A percentile compares a stretch with the other conserved stretches of the same genome.
phyloP scores from a whole-genome alignment of 1,284 basidiomycete species.

The Lentinus polychrous region DNA sequence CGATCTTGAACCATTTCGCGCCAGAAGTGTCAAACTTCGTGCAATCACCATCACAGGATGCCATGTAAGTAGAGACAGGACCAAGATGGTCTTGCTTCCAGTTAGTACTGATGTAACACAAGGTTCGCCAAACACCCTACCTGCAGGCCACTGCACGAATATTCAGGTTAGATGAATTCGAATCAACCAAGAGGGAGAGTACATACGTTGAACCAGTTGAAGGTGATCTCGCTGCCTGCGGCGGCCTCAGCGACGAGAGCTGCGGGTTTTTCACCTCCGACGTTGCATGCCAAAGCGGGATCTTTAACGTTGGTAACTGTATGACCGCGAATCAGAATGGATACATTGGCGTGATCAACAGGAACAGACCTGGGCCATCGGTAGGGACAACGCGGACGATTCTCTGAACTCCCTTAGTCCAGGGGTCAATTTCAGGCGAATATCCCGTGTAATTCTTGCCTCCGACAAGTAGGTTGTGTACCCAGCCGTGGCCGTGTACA shows the following conservation, averaged over 20 bases:
- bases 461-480: slow-evolving; percentile 16
- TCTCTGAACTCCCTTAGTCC: slow-evolving; percentile 10
- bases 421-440: slow-evolving; percentile 24
- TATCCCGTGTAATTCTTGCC: slow-evolving; percentile 23
- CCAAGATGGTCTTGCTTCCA: slow-evolving; percentile 23
- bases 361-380: slow-evolving; percentile 25
- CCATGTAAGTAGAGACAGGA: slow-evolving; percentile 32
- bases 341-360: slow-evolving; percentile 1
- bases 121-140: slow-evolving; percentile 8
- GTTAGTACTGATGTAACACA: background rate
- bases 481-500: slow-evolving; percentile 23
- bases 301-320: slow-evolving; percentile 20
- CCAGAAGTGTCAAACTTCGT: slow-evolving; percentile 22
- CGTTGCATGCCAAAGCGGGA: slow-evolving; percentile 25
- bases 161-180: background rate
- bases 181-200: background rate
- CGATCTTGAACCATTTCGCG: slow-evolving; percentile 33
- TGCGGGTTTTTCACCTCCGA: slow-evolving; percentile 22
- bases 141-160: slow-evolving; percentile 16
- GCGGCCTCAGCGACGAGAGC: slow-evolving; percentile 17
- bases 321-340: background rate
- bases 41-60: slow-evolving; percentile 31
- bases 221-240: slow-evolving; percentile 24
- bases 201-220: slow-evolving; percentile 23
- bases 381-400: slow-evolving; percentile 26